These are phyloP conservation scores for Phytopythium montanum DNA, from an alignment of 352 stramenopile species.

Conservation along the genomic window DNA sequence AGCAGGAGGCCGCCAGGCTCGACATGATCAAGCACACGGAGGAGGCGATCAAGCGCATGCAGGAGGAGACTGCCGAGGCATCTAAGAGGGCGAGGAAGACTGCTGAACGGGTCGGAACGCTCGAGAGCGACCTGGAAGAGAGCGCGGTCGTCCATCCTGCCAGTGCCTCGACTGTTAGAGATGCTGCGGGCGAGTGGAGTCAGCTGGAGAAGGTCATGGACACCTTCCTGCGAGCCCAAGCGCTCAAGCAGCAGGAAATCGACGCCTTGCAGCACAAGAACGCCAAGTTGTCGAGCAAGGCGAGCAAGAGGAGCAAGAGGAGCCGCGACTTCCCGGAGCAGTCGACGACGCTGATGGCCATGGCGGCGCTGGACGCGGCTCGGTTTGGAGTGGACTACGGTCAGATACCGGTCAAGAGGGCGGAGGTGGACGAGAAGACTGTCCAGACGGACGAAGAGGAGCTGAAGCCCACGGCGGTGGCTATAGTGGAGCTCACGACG, in stretches of 20 bases:
- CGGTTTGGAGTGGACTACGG: slow-evolving; percentile 56
- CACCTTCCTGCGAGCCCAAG: slow-evolving; percentile 50
- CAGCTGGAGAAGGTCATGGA: slow-evolving; percentile 64
- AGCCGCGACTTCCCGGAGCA: slow-evolving; percentile 15
- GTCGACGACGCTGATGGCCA: slow-evolving; percentile 33
- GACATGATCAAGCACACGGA: slow-evolving; percentile 68
- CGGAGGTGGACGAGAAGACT: slow-evolving; percentile 38
- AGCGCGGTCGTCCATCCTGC: background rate
- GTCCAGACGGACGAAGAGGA: slow-evolving; percentile 57
- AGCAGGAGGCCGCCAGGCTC: slow-evolving; percentile 53
- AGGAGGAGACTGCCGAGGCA: slow-evolving; percentile 32
- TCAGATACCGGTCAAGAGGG: background rate
- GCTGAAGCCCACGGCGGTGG: background rate
- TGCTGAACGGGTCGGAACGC: slow-evolving; percentile 27
- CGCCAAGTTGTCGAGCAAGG: slow-evolving; percentile 44
- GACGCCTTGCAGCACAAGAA: slow-evolving; percentile 57
- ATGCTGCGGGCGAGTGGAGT: slow-evolving; percentile 15
- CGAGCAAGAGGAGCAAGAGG: slow-evolving; percentile 31
- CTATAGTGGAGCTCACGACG: background rate
- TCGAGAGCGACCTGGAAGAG: slow-evolving; percentile 48
- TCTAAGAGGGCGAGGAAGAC: slow-evolving; percentile 13
- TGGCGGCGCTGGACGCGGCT: slow-evolving; percentile 56
- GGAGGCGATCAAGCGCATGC: slow-evolving; percentile 38
- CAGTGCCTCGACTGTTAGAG: slow-evolving; percentile 7
- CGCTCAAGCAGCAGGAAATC: slow-evolving; percentile 63